Conservation (phyloP, 495 filamentous ascomycete species). For the Aspergillus incahuasiensis region DNA sequence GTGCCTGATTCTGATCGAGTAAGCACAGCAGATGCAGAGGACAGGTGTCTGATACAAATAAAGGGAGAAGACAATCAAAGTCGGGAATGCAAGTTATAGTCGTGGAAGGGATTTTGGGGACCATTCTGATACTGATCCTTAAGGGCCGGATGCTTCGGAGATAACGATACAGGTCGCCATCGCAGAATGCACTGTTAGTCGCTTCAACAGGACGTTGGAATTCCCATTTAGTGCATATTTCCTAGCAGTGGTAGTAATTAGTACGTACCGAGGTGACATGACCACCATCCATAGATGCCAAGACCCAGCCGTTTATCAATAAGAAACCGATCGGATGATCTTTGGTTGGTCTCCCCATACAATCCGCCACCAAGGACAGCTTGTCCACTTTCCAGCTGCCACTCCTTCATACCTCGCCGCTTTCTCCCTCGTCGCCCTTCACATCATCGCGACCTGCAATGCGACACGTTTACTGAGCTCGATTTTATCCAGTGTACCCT, state of each 20-base stretch:
- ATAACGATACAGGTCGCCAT: neutral
- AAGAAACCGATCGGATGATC: conserved; percentile 12
- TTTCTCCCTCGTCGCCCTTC: conserved; percentile 7
- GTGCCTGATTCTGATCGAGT: neutral
- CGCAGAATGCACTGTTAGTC: neutral
- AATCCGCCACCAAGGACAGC: conserved; percentile 28
- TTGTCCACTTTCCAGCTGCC: conserved; percentile 27
- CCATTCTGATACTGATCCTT: conserved; percentile 1
- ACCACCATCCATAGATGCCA: conserved; percentile 8
- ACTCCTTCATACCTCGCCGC: conserved; percentile 12
- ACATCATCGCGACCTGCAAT: neutral
- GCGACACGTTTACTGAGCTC: neutral
- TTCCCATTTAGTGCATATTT: too few species aligned
- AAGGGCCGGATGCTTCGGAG: neutral
- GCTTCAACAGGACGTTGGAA: neutral
- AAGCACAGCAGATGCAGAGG: neutral
- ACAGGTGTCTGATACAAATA: neutral
- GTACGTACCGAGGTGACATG: too few species aligned
- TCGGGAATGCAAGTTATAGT: neutral
- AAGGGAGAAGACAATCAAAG: neutral
- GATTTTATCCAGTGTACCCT: neutral
- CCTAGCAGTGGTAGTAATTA: too few species aligned
- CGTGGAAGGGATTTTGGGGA: too few species aligned
- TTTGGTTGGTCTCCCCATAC: conserved; percentile 4
- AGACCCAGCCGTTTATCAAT: conserved; percentile 11